Evolutionary conservation across 2,329 filamentous ascomycete species (phyloP).

Genomic region (Monosporascus sp.): DNA sequence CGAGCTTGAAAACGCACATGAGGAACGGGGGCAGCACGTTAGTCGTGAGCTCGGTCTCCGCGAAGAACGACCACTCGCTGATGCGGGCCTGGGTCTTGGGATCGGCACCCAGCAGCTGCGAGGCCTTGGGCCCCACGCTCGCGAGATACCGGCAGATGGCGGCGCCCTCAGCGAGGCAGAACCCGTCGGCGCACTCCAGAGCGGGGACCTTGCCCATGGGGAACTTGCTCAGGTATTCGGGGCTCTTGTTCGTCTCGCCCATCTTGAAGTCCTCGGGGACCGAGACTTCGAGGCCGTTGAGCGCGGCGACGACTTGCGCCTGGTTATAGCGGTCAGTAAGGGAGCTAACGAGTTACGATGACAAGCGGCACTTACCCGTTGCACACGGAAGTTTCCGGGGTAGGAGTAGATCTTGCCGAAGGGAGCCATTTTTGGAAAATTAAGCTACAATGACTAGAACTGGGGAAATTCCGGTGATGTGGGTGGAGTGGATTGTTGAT

Average conservation of each 20-base stretch:
- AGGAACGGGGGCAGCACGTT: slow-evolving; percentile 15
- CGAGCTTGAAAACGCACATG: slow-evolving; percentile 24
- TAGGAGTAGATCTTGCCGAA: slow-evolving; percentile 35
- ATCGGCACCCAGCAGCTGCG: slow-evolving; percentile 39
- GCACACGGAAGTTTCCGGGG: slow-evolving; percentile 29
- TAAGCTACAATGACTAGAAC: too few species aligned
- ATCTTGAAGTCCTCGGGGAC: slow-evolving; percentile 33
- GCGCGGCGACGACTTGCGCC: slow-evolving; percentile 28
- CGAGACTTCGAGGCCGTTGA: slow-evolving; percentile 35
- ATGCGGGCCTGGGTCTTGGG: slow-evolving; percentile 35
- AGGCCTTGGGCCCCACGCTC: slow-evolving; percentile 35
- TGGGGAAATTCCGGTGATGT: too few species aligned
- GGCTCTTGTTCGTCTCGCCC: slow-evolving; percentile 34
- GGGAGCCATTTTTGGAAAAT: slow-evolving; percentile 27
- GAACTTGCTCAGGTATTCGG: slow-evolving; percentile 44
- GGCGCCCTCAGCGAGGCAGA: slow-evolving; percentile 37
- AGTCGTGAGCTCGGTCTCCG: slow-evolving; percentile 29
- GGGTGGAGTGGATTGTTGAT: too few species aligned
- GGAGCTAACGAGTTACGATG: too few species aligned
- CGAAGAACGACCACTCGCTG: slow-evolving; percentile 39
- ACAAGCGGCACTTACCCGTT: slow-evolving; percentile 24
- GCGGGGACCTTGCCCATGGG: slow-evolving; percentile 46
- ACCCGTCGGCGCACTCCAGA: slow-evolving; percentile 41
- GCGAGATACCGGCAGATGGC: slow-evolving; percentile 44
- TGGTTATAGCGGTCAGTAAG: slow-evolving; percentile 10